phyloP scores from a whole-genome alignment of 1,284 basidiomycete species.

The Ceratobasidium papillatum region DNA sequence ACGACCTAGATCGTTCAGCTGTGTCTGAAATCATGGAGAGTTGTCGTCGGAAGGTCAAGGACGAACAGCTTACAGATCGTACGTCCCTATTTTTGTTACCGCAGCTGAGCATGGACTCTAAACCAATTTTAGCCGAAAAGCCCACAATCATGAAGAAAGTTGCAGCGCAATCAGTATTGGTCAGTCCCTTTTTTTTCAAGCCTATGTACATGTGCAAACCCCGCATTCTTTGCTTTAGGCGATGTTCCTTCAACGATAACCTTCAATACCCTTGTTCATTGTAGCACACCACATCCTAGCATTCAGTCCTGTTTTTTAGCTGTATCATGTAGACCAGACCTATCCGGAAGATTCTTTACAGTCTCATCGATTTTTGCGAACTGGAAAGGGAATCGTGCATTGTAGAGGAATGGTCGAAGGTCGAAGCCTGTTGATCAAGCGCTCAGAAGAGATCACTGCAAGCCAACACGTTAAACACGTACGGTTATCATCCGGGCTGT shows the following conservation, averaged over 20 bases:
- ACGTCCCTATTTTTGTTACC: conserved; percentile 54
- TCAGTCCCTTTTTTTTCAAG: conserved; percentile 62
- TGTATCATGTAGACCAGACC: conserved; percentile 56
- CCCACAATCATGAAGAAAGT: conserved; percentile 89
- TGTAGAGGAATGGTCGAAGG: conserved; percentile 94
- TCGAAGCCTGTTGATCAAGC: conserved; percentile 76
- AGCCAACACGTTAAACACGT: conserved; percentile 50
- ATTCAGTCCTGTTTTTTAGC: conserved; percentile 20
- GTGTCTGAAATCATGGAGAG: conserved; percentile 96
- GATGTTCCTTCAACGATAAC: conserved; percentile 41
- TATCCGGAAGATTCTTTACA: conserved; percentile 76
- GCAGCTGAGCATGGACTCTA: conserved; percentile 35
- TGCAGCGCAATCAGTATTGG: conserved; percentile 75
- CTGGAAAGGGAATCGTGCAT: conserved; percentile 93
- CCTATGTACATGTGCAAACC: conserved; percentile 8
- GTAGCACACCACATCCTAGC: neutral
- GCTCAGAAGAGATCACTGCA: neutral
- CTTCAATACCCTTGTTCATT: conserved; percentile 8
- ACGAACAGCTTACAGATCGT: conserved; percentile 86
- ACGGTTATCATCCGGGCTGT: conserved; percentile 97
- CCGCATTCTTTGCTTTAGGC: conserved; percentile 38
- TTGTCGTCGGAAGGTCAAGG: conserved; percentile 89
- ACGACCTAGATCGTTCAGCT: conserved; percentile 87
- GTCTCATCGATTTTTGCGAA: conserved; percentile 93
- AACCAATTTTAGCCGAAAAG: conserved; percentile 63